Evolutionary conservation across 768 basidiomycete genomes (phyloP), one percentile per base, ranked within the genome.

Genomic region (Russula olivacea): DNA sequence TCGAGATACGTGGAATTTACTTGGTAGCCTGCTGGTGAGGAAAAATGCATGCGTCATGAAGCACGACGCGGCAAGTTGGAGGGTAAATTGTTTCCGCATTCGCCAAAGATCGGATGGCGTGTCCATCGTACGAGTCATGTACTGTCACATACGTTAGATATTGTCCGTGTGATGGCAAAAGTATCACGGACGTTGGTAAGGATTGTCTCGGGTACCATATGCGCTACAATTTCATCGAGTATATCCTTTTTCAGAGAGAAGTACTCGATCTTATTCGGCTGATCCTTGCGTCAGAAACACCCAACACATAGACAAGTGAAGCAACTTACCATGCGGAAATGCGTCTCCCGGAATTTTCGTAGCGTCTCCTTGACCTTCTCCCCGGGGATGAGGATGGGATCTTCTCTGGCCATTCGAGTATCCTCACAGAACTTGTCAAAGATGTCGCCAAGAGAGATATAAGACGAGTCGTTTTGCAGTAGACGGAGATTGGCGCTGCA

Each of bases 41-140:
- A 84, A 89, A 68, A 97, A 83, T 32, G 90, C 78, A 71, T 89
- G 96, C 17, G 93, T 94, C 84, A 96, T 87, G 80, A 98, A 98
- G 69, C 91, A 88, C 48, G 84, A 85, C 1, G 90, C 82, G 7
- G 97, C 93, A 41, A 93, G 78, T 71, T 98, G 95, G 45, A 89
- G 73, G 10, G 95, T 88, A 74, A 98, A 97, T 75, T 98, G 95
- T 76, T 97, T 98, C 63, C 97, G 86, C 85, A 98, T 93, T 63
- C 91, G 82, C 96, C 96, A 99, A 3, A 98, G 80, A 69, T 94
- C 91, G 61, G 84, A 83, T 5, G 95, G 85, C 2, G 81, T 82
- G 51, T 81, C 77, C 91, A 98, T 96, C 25, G 89, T 88, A 38
- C 83, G 83, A 45, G 85, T 79, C 89, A 99, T 91, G 73, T 94